A percentile compares a stretch with the other conserved stretches of the same genome.
phyloP scores from a whole-genome alignment of 2,329 filamentous ascomycete genomes.

The Capronia epimyces region DNA sequence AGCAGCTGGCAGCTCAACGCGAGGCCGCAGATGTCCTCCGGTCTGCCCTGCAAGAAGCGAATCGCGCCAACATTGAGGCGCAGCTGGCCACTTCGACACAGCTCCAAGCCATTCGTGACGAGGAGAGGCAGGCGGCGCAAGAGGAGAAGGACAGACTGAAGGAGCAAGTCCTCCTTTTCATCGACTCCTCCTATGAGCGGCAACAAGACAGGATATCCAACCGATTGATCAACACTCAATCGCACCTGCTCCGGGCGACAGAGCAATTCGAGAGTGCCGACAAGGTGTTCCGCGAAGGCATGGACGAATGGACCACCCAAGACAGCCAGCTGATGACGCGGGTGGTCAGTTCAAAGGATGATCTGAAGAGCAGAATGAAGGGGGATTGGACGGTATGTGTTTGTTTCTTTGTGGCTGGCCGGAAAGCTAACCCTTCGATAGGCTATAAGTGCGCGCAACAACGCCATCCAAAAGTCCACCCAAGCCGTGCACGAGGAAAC shows the following conservation, averaged over 20 bases:
- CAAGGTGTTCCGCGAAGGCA: constrained; percentile 60
- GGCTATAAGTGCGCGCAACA: constrained; percentile 71
- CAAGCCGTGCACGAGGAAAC: constrained; percentile 87
- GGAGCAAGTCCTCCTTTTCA: constrained; percentile 67
- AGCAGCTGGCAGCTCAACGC: constrained; percentile 69
- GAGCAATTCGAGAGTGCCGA: constrained; percentile 61
- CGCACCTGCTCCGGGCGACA: constrained; percentile 60
- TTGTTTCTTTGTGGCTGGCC: background rate
- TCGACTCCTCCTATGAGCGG: constrained; percentile 66
- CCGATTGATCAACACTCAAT: constrained; percentile 58
- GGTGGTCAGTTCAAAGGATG: constrained; percentile 67
- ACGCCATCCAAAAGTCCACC: constrained; percentile 75
- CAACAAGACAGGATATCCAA: constrained; percentile 67
- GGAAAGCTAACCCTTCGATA: constrained; percentile 34
- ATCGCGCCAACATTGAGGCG: constrained; percentile 61
- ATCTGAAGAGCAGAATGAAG: constrained; percentile 74
- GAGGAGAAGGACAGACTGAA: constrained; percentile 70
- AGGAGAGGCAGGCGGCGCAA: constrained; percentile 68
- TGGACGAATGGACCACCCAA: constrained; percentile 67
- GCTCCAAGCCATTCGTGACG: constrained; percentile 64
- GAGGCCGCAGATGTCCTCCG: constrained; percentile 68
- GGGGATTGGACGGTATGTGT: constrained; percentile 72
- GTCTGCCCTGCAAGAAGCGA: constrained; percentile 65
- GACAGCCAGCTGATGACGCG: constrained; percentile 65
- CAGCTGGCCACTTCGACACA: constrained; percentile 61